Base-by-base conservation (phyloP, 2,329 filamentous ascomycete genomes). In the Pezicula radicicola region DNA sequence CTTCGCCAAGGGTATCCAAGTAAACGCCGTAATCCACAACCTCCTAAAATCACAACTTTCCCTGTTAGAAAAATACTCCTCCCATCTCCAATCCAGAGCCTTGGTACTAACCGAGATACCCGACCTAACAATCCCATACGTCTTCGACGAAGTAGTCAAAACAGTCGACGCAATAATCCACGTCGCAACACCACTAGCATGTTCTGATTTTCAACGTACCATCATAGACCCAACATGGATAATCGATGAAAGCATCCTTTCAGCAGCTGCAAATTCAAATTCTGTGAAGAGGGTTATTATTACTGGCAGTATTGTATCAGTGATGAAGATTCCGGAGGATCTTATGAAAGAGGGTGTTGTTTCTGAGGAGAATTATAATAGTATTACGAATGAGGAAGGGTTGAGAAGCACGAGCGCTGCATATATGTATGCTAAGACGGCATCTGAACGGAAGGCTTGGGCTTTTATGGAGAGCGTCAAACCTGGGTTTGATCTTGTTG, bases 371-470 rank as follows among this genome's bases (percentile, higher is more conserved):
- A 74, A 78, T 59, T 80, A 75, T 76, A 78, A 78, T 57, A 74
- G 74, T 0, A 71, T 79, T 36, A 21, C 21, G 21, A 79, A 75
- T 2, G 57, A 62, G 5, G 70, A 78, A 48, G 66, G 78, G 18
- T n/a, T 46, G 13, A 50, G 35, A 35, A 33, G 13, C 37, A 27
- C 16, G 7, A 15, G 6, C 7, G 30, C 37, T 19, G 35, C 46
- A 13, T 50, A 50, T 16, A 28, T 30, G 25, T 50, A 50, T 25
- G 19, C 48, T 59, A 85, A 87, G 72, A 78, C 76, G 2, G 83
- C 88, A 53, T 83, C 82, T 1, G 84, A 88, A 61, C 77, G 75
- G 52, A 79, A 83, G 2, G 80, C 82, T 6, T 88, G 84, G 84
- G 72, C 77, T 4, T 82, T 85, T 59, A 62, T 84, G 16, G 69